Evolutionary conservation across 1,139 yeast species (phyloP), one percentile per base, ranked within the genome.

Genomic region (Diutina sp.): DNA sequence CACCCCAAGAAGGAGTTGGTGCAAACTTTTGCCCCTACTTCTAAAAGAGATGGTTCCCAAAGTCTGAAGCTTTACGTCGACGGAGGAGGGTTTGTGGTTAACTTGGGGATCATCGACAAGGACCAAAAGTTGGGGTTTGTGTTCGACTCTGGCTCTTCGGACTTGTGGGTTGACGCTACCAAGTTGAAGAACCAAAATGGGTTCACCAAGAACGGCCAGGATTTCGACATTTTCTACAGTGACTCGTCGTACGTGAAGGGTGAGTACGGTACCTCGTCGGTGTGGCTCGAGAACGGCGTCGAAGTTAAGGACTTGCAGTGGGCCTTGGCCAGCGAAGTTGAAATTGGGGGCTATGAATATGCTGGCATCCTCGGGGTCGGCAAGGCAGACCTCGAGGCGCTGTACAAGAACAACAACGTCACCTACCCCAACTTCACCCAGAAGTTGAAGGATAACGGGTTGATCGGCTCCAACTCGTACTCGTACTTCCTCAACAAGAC

Each of bases 131-230:
- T 55, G 11, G 12, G n/a, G 11, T 58, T 60, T 12, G 46, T n/a
- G 18, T 44, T 44, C 16, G 61, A 60, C 57, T 59, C 61, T 18
- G 61, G 61, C 3, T 60, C 61, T n/a, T 53, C 59, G 7, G 61
- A 60, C 50, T 55, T 60, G 12, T 60, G 61, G 61, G 57, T 59
- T 6, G 55, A 35, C 56, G 29, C 6, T 21, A 2, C 7, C 6
- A 4, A 32, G n/a, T 14, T 18, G 18, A 7, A 14, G n/a, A 29
- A 18, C 53, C 2, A 8, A 16, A 4, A 12, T 21, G 50, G 6
- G 16, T 56, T 6, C 25, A 52, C 44, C 57, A 55, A 41, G 54
- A 60, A 14, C 21, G 57, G 58, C 7, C 30, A 56, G 6, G 51
- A 35, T 6, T 59, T 58, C 56, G 21, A 28, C 47, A 58, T 57